Base-by-base conservation (phyloP, 208 protist genomes). In the Leishmania amazonensis region DNA sequence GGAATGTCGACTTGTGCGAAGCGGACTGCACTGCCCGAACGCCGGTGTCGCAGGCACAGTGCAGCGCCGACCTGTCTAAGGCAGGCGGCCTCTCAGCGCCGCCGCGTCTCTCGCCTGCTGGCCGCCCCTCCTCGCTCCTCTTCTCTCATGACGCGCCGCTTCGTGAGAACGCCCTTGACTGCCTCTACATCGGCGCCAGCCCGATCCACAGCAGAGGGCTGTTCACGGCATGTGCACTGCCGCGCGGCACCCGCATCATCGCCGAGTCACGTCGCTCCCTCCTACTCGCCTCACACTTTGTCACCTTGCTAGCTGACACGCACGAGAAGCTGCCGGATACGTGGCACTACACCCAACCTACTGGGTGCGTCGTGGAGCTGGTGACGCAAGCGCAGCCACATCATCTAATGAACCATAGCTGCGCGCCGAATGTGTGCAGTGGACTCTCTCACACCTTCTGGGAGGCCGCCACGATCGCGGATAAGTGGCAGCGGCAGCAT, bases 361-460 rank as follows among this genome's bases (percentile, higher is more conserved):
- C 89, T 2, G 93, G 91, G 45, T 54, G 76, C 40, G 35, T 96
- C 19, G 62, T 90, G 19, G 93, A 96, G 83, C 82, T 96, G 28
- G 81, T 94, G n/a, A 85, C 86, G 31, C 90, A 91, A 81, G 86
- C 89, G 40, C 86, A 89, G 73, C 89, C 92, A 64, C 90, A 94
- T 78, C 92, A 96, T 79, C 49, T 96, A 0, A 82, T 96, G 78
- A 96, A 96, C 83, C 93, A 96, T 78, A 94, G 90, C 87, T 96
- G 93, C 78, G 79, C 82, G 38, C 75, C 90, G 3, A 96, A 96
- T 75, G 83, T 93, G 3, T 92, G 90, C 58, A 85, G 86, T 49
- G 91, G 93, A 19, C 87, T 96, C 45, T 96, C 93, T 19, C 86
- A 51, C n/a, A 71, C 80, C 42, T 94, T 93, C 67, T 96, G 91